Base-by-base conservation (phyloP, 2,329 filamentous ascomycete species). In the Capronia americana region DNA sequence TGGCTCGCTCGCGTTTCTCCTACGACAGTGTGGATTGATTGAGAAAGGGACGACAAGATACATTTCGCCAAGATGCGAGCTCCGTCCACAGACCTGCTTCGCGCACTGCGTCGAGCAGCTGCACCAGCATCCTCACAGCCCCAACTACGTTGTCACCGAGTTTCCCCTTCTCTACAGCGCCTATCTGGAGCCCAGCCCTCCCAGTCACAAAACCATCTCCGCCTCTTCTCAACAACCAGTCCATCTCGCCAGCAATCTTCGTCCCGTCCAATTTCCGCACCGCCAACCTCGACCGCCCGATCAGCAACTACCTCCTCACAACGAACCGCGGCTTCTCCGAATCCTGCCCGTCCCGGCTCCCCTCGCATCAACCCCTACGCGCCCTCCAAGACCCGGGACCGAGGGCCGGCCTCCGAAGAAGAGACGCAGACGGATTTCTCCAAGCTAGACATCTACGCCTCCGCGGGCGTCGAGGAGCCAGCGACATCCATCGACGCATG, bases 401-500 rank as follows among this genome's bases (percentile, higher is more conserved):
- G 88, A 62, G 88, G 87, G 12, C 87, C 87, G 0, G 75, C 79
- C n/a, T 87, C 84, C 50, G 77, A 81, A 46, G 88, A 90, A 81
- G 81, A 85, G 57, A 89, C 87, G 1, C 86, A 87, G 72, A 90
- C 88, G 2, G 90, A 95, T 79, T 92, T 98, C 72, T 82, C 80
- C 50, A 84, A 86, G 14, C 84, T 98, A 70, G 89, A 99, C 76
- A 89, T 99, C 6, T 84, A 98, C 4, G 89, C 87, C 48, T 88
- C 87, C 71, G 87, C 88, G 0, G 90, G 92, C 0, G 83, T 87
- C 3, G 95, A 94, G 0, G 83, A 87, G 4, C 95, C 95, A 0
- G 88, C 92, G 0, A 97, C 92, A 0, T 88, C 88, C 1, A 88
- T 99, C 54, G 93, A 97, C 73, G 88, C 90, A 5, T 96, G 92